Base-by-base conservation (phyloP, 805 yeast genomes). In the Saccharomycopsis fermentans region DNA sequence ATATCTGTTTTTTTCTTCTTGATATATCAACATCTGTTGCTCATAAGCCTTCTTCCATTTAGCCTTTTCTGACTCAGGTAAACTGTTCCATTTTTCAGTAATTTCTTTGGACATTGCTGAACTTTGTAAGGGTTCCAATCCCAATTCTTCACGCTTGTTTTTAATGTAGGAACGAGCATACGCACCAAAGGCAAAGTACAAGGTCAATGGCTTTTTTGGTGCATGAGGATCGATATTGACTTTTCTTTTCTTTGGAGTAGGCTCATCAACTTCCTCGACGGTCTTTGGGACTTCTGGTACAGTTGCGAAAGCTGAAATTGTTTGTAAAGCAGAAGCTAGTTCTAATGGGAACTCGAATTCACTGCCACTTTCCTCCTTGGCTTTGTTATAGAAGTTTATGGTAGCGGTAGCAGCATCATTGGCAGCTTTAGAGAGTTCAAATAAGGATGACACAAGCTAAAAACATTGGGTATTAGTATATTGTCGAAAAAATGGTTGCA, bases 191-290 rank as follows among this genome's bases (percentile, higher is more conserved):
- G 83, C 79, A 71, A 92, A 87, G 74, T 83, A 91, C 52, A 88
- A 86, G 24, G 97, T 90, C 67, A 89, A 76, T 16, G 99, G 98
- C 68, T 90, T 90, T 77, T 88, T 90, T 60, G 99, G 99, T 52
- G 96, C 97, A 67, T 87, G 85, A 56, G 97, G 97, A 72, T 92
- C 98, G 65, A 80, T 81, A 72, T 81, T 84, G 59, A 70, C 71
- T 64, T 74, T 76, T 70, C 76, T 77, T 72, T 74, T 76, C 62
- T 70, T 64, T 24, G 68, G 65, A 32, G 62, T 65, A 8, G 58
- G 63, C n/a, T 55, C 66, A 12, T 65, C 60, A 43, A 62, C 60
- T 21, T 65, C 65, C 12, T 32, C 53, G 37, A 37, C 52, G 8
- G 63, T 64, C 12, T 48, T 48, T 52, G 36, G 55, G 3, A 17